These are phyloP conservation scores for Pseudoneurospora amorphoporcata DNA, from an alignment of 495 filamentous ascomycete species.

Conservation along the genomic window DNA sequence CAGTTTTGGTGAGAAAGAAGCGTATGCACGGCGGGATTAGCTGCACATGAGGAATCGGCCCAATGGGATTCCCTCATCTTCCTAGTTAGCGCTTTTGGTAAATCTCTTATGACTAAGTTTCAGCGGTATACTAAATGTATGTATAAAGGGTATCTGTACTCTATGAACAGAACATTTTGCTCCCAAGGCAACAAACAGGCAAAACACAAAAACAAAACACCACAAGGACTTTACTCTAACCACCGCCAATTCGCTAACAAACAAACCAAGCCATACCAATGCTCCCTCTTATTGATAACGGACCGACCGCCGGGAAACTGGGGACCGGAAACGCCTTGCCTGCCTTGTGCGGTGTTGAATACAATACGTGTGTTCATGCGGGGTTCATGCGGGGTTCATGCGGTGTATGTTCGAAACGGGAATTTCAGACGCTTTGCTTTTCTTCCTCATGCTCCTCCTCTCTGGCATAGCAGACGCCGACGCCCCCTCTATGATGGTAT, in stretches of 20 bases:
- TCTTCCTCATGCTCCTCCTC: background rate
- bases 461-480: background rate
- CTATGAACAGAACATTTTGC: background rate
- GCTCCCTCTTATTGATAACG: background rate
- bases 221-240: too few relatives aligned
- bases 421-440: background rate
- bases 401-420: background rate
- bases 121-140: background rate
- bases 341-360: background rate
- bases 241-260: background rate
- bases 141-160: background rate
- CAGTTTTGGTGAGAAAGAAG: too few relatives aligned
- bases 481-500: background rate
- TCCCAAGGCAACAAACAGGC: too few relatives aligned
- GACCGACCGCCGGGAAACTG: background rate
- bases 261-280: background rate
- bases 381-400: too few relatives aligned
- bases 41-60: too few relatives aligned
- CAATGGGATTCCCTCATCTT: too few relatives aligned
- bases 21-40: too few relatives aligned
- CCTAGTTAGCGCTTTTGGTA: too few relatives aligned
- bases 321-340: background rate
- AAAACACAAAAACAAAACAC: too few relatives aligned
- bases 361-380: background rate
- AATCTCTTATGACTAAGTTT: too few relatives aligned